Percentiles rank a stretch among this genome's conserved stretches.
These are phyloP conservation scores for Hypoxylon intermedium DNA, from an alignment of 495 filamentous ascomycete genomes.

Conservation along the genomic window DNA sequence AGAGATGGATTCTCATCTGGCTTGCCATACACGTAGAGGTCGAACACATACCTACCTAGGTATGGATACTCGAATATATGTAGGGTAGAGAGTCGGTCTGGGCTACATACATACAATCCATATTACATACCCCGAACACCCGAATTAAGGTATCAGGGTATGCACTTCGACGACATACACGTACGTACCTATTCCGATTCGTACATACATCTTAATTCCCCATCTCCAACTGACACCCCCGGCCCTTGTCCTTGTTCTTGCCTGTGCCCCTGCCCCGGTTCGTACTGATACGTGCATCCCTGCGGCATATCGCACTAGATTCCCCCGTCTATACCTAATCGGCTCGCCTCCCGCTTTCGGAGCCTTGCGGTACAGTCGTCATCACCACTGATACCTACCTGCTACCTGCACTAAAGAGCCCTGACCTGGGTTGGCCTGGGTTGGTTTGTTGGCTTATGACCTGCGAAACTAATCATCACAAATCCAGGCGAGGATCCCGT, in stretches of 20 bases:
- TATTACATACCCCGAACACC: background rate
- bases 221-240: constrained; percentile 10
- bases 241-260: constrained; percentile 16
- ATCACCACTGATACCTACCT: constrained; percentile 35
- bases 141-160: no score
- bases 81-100: no score
- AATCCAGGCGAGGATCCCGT: constrained; percentile 29
- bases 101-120: no score
- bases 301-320: constrained; percentile 32
- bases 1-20: no score
- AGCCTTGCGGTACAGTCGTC: constrained; percentile 43
- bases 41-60: no score
- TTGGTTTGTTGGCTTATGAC: constrained; percentile 33
- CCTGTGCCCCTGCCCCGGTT: constrained; percentile 20
- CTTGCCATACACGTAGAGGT: no score
- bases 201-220: no score
- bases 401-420: no score
- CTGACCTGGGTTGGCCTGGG: constrained; percentile 6
- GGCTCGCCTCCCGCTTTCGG: constrained; percentile 43
- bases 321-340: constrained; percentile 33
- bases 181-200: no score
- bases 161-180: no score
- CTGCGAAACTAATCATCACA: constrained; percentile 26
- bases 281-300: constrained; percentile 34
- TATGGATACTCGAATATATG: no score